Conservation (phyloP, 306 rosid species). For the Sechiopsis laciniata region DNA sequence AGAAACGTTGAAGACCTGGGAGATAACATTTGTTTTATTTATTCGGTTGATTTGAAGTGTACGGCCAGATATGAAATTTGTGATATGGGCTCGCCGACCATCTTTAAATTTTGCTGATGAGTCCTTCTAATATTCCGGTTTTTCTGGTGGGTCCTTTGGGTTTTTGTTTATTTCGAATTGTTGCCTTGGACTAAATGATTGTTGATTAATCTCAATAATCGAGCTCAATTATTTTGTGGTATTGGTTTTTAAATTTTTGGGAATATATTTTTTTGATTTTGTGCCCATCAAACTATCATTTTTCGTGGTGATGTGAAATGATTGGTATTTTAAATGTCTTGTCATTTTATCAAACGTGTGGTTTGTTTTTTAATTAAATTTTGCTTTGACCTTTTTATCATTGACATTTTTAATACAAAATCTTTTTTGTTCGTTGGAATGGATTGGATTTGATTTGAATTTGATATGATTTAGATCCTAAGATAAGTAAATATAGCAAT, state of each 20-base stretch:
- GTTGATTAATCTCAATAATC: slow-evolving; percentile 15
- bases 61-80: slow-evolving; percentile 21
- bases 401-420: no score
- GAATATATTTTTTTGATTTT: background rate
- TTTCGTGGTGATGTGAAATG: background rate
- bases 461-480: no score
- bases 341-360: background rate
- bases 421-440: background rate
- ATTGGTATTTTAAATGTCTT: background rate
- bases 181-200: background rate
- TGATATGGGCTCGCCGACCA: slow-evolving; percentile 22
- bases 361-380: background rate
- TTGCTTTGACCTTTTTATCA: background rate
- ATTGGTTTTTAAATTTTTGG: background rate
- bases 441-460: no score
- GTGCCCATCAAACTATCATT: background rate
- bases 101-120: slow-evolving; percentile 1
- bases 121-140: background rate
- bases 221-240: background rate
- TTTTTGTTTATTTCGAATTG: background rate
- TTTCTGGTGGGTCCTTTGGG: background rate
- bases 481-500: no score
- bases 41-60: slow-evolving; percentile 1
- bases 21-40: background rate
- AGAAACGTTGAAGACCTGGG: slow-evolving; percentile 12